Percentiles rank a stretch among this genome's conserved stretches.
These are phyloP conservation scores for Diaporthe vexans DNA, from an alignment of 2,329 filamentous ascomycete genomes.

Conservation along the genomic window DNA sequence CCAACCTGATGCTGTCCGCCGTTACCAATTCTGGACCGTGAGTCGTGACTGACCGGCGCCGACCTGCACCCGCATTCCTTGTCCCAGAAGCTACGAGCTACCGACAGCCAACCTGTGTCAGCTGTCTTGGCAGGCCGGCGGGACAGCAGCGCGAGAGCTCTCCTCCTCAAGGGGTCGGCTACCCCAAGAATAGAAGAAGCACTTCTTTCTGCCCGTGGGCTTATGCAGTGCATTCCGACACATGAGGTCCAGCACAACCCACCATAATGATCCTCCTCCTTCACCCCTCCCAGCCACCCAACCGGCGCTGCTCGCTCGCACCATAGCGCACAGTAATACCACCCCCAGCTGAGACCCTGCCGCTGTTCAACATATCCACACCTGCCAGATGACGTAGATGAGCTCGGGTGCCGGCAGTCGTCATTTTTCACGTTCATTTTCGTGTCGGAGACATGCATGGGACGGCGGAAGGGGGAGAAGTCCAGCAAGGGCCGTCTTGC, in stretches of 20 bases:
- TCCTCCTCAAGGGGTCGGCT: neutral
- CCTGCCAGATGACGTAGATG: conserved; percentile 21
- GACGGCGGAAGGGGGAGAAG: neutral
- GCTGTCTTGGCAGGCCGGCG: conserved; percentile 14
- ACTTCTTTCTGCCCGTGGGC: neutral
- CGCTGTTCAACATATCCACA: neutral
- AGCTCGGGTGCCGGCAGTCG: neutral
- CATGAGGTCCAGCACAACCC: conserved; percentile 9
- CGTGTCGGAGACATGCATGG: neutral
- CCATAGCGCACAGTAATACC: neutral
- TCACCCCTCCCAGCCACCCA: conserved; percentile 14
- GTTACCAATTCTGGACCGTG: conserved; percentile 5
- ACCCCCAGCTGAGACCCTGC: conserved; percentile 18
- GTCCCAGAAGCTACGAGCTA: conserved; percentile 5
- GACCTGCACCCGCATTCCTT: conserved; percentile 14
- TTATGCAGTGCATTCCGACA: neutral
- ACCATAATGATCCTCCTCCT: neutral
- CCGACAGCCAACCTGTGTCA: conserved; percentile 21
- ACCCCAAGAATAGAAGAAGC: conserved; percentile 22
- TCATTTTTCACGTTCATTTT: neutral
- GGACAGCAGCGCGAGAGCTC: neutral
- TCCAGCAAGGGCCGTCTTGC: neutral
- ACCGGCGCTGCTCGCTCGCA: conserved; percentile 15
- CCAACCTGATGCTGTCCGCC: conserved; percentile 5
- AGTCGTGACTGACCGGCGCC: conserved; percentile 18